phyloP scores from a whole-genome alignment of 2,329 filamentous ascomycete genomes.

The Xylaria sp. region DNA sequence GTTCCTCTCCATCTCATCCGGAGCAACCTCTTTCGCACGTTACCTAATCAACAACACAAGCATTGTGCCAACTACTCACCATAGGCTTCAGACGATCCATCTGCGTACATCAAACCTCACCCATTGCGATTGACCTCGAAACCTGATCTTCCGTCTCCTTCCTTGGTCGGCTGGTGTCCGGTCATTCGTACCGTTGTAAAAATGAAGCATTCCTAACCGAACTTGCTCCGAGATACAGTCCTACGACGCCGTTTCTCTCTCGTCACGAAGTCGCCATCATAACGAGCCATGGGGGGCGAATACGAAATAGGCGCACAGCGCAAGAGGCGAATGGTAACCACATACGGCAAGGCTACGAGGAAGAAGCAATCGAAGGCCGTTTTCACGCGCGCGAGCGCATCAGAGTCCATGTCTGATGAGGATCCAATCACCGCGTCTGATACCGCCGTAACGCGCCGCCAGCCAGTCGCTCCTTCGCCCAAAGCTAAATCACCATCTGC shows the following conservation, averaged over 20 bases:
- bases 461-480: constrained; percentile 41
- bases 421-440: constrained; percentile 43
- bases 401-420: constrained; percentile 48
- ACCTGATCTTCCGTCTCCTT: not conserved
- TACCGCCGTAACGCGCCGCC: constrained; percentile 38
- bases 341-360: constrained; percentile 46
- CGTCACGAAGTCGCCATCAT: constrained; percentile 19
- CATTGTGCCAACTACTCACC: not conserved
- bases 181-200: constrained; percentile 37
- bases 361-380: constrained; percentile 45
- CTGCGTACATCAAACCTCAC: not conserved
- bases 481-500: constrained; percentile 35
- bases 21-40: not conserved
- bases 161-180: constrained; percentile 15
- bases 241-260: constrained; percentile 14
- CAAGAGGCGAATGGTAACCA: constrained; percentile 45
- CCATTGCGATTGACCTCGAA: constrained; percentile 20
- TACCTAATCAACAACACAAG: constrained; percentile 7
- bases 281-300: constrained; percentile 43
- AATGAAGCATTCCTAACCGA: constrained; percentile 38
- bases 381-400: constrained; percentile 42
- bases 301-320: constrained; percentile 45
- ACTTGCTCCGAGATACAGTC: constrained; percentile 3
- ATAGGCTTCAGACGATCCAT: not conserved
- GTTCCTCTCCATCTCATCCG: not conserved